Base-by-base conservation (phyloP, 2,329 filamentous ascomycete genomes). In the Elsinoe ampelina region DNA sequence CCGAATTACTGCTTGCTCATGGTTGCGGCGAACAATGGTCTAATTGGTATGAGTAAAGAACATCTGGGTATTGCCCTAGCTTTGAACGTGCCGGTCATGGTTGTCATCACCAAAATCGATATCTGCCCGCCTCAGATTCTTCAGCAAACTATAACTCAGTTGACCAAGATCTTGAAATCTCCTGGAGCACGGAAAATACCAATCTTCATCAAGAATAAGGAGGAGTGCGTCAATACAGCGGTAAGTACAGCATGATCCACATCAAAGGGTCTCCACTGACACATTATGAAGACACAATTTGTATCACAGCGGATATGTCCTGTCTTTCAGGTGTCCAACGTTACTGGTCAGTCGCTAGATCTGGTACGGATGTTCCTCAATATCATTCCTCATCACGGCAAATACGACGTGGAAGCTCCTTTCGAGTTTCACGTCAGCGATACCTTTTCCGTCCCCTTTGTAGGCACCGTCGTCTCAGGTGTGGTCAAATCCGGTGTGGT, bases 31-130 rank as follows among this genome's bases (percentile, higher is more conserved):
- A 98, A 98, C 66, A 97, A 98, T 67, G 93, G 93, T 2, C 77
- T 98, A 45, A 88, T 97, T 47, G 93, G 93, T 17, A 98, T 97
- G 93, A 95, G 89, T 72, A 95, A 95, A 77, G 93, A 98, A 75
- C 93, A 98, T 71, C 76, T 98, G 3, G 93, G 93, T 13, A 95
- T 98, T 61, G 92, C 93, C 0, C 76, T 97, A 32, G 91, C 93
- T 0, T 77, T 98, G 54, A 97, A 97, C 66, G 92, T 98, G 10
- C 93, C 93, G 0, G 89, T 98, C 64, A 95, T 98, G 89, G 91
- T 97, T 2, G 85, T 96, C 62, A 84, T 97, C 61, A 98, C 92
- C 71, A 98, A 97, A 76, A 95, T 97, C 62, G 93, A 97, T 69
- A 97, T 97, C 57, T 97, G 93, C 70, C 93, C 93, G 19, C 90